Conservation (phyloP, 192 early-diverging fungal genomes). For the Mycoemilia scoparia region DNA sequence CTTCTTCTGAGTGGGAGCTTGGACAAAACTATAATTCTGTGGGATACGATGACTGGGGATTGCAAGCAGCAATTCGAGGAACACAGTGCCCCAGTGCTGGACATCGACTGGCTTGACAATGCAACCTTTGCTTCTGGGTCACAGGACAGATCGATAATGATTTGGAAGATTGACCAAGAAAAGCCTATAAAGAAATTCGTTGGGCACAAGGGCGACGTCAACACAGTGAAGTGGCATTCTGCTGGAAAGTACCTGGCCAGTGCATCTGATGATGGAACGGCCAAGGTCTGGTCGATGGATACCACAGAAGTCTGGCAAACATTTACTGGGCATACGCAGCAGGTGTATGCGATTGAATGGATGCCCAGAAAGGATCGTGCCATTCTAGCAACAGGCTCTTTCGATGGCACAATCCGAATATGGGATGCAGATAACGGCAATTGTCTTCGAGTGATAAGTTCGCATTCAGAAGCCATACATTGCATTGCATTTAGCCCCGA, state of each 20-base stretch:
- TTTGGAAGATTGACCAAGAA: slow-evolving; percentile 52
- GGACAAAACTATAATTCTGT: slow-evolving; percentile 67
- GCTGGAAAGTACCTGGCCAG: slow-evolving; percentile 24
- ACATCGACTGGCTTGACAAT: slow-evolving; percentile 89
- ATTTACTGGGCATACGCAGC: slow-evolving; percentile 41
- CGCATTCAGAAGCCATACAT: slow-evolving; percentile 51
- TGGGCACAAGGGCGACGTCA: slow-evolving; percentile 53
- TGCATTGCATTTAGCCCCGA: slow-evolving; percentile 60
- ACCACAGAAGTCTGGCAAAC: slow-evolving; percentile 11
- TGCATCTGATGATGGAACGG: slow-evolving; percentile 23
- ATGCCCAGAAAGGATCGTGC: slow-evolving; percentile 38
- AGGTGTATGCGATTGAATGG: slow-evolving; percentile 71
- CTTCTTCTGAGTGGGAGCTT: slow-evolving; percentile 56
- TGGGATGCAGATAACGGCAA: slow-evolving; percentile 64
- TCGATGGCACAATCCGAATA: slow-evolving; percentile 63
- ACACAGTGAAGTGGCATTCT: slow-evolving; percentile 24
- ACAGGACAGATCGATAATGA: slow-evolving; percentile 56
- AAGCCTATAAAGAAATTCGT: slow-evolving; percentile 53
- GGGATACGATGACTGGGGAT: slow-evolving; percentile 63
- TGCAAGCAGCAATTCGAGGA: slow-evolving; percentile 17
- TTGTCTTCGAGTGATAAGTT: slow-evolving; percentile 47
- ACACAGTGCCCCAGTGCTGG: slow-evolving; percentile 38
- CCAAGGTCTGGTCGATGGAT: slow-evolving; percentile 19
- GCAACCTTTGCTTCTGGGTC: slow-evolving; percentile 79
- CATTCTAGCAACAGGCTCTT: slow-evolving; percentile 54